phyloP scores from a whole-genome alignment of 495 filamentous ascomycete species.

The Penicillium parvum region DNA sequence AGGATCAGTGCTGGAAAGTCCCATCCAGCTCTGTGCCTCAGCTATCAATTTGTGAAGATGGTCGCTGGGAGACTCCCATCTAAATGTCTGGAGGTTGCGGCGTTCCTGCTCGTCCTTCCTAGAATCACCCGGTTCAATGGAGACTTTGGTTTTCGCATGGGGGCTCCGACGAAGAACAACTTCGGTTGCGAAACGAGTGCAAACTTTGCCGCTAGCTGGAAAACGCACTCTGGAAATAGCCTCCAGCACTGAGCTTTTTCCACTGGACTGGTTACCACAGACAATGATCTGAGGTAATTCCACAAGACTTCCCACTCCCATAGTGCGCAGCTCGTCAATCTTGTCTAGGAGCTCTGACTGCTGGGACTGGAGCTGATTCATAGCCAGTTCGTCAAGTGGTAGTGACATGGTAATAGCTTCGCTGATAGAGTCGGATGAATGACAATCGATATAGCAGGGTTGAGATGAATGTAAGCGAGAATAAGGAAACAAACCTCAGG shows the following conservation, averaged over 20 bases:
- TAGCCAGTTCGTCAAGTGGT: neutral
- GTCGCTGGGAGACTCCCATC: slow-evolving; percentile 12
- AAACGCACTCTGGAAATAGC: slow-evolving; percentile 27
- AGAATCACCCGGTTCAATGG: slow-evolving; percentile 38
- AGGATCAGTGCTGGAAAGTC: slow-evolving; percentile 4
- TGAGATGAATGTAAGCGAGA: too few relatives aligned
- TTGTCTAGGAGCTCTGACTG: slow-evolving; percentile 1
- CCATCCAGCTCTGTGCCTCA: slow-evolving; percentile 48
- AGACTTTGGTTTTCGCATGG: slow-evolving; percentile 29
- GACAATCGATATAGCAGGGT: too few relatives aligned
- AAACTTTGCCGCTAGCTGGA: slow-evolving; percentile 26
- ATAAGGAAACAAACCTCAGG: too few relatives aligned
- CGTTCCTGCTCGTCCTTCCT: slow-evolving; percentile 11
- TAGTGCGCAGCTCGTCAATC: slow-evolving; percentile 3
- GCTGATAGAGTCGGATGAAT: too few relatives aligned
- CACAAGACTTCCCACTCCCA: slow-evolving; percentile 1
- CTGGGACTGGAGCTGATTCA: slow-evolving; percentile 21
- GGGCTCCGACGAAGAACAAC: slow-evolving; percentile 23
- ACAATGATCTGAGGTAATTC: slow-evolving; percentile 54
- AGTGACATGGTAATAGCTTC: too few relatives aligned
- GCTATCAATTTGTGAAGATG: slow-evolving; percentile 42
- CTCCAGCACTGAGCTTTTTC: slow-evolving; percentile 57
- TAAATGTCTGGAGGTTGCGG: slow-evolving; percentile 10
- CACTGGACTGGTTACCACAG: slow-evolving; percentile 54
- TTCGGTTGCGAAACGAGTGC: slow-evolving; percentile 34